Evolutionary conservation across 805 yeast species (phyloP).

Genomic region (Jamesozyma jinghongensis): DNA sequence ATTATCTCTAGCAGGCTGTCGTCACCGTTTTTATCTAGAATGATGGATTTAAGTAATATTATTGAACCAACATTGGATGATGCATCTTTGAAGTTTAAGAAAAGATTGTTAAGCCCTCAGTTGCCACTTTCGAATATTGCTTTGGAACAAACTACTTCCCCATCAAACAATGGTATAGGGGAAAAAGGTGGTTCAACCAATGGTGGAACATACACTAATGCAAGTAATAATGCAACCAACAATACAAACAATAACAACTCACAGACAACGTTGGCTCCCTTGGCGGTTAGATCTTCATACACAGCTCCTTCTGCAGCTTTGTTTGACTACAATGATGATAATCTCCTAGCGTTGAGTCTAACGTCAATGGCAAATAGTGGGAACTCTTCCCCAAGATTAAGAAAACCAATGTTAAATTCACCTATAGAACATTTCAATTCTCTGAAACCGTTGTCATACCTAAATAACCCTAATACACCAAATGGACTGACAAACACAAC

Average conservation of each 20-base stretch:
- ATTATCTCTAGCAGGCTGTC: constrained; percentile 24
- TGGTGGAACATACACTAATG: neutral
- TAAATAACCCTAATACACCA: constrained; percentile 5
- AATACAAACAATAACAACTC: neutral
- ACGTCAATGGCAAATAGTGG: constrained; percentile 32
- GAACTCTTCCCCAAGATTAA: constrained; percentile 27
- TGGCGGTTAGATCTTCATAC: constrained; percentile 4
- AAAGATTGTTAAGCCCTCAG: constrained; percentile 6
- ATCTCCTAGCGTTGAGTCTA: constrained; percentile 28
- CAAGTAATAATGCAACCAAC: neutral
- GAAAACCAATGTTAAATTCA: constrained; percentile 22
- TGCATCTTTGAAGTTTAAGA: constrained; percentile 25
- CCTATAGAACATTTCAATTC: constrained; percentile 15
- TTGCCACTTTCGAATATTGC: neutral
- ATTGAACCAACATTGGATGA: constrained; percentile 33
- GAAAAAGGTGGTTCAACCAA: neutral
- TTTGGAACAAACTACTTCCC: neutral
- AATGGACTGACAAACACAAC: constrained; percentile 6
- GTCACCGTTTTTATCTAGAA: constrained; percentile 28
- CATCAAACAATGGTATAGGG: neutral
- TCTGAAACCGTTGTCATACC: constrained; percentile 1
- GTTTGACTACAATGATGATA: constrained; percentile 29
- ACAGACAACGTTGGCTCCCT: constrained; percentile 4
- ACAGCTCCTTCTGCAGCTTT: constrained; percentile 11
- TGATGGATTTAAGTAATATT: constrained; percentile 31